These are phyloP conservation scores for Heterotrichella gracilis DNA, from an alignment of 352 stramenopile species.

Conservation along the genomic window DNA sequence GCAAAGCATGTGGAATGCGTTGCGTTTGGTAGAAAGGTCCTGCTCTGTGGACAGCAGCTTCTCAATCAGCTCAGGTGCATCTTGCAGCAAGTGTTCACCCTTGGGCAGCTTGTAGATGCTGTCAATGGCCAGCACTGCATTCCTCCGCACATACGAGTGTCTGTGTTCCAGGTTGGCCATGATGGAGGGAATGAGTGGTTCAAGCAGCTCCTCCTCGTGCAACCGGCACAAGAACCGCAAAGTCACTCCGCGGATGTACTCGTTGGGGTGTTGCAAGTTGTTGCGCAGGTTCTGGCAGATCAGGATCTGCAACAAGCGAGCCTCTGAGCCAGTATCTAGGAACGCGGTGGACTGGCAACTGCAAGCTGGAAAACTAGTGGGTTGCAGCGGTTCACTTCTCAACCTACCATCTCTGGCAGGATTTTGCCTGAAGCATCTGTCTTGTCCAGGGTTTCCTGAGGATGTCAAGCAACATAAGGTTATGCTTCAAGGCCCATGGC, in stretches of 20 bases:
- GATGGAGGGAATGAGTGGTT: constrained; percentile 41
- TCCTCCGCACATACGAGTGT: constrained; percentile 91
- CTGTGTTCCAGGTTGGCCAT: constrained; percentile 87
- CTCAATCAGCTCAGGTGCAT: constrained; percentile 84
- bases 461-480: too few relatives aligned
- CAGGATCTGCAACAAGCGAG: constrained; percentile 12
- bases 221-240: constrained; percentile 96
- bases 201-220: constrained; percentile 76
- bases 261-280: constrained; percentile 96
- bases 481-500: constrained; percentile 15
- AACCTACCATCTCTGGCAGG: constrained; percentile 82
- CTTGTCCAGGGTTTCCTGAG: constrained; percentile 23
- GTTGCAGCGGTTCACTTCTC: background rate
- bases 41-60: constrained; percentile 63
- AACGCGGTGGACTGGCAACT: background rate
- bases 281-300: constrained; percentile 96
- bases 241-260: constrained; percentile 95
- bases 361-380: background rate
- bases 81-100: constrained; percentile 62
- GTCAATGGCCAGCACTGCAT: constrained; percentile 70
- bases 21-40: constrained; percentile 59
- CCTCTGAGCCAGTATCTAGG: background rate
- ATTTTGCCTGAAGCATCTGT: constrained; percentile 46
- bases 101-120: constrained; percentile 79
- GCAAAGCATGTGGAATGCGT: constrained; percentile 98